Evolutionary conservation across 2,329 filamentous ascomycete genomes (phyloP), one percentile per base, ranked within the genome.

Genomic region (Cyclaneusma minus): DNA sequence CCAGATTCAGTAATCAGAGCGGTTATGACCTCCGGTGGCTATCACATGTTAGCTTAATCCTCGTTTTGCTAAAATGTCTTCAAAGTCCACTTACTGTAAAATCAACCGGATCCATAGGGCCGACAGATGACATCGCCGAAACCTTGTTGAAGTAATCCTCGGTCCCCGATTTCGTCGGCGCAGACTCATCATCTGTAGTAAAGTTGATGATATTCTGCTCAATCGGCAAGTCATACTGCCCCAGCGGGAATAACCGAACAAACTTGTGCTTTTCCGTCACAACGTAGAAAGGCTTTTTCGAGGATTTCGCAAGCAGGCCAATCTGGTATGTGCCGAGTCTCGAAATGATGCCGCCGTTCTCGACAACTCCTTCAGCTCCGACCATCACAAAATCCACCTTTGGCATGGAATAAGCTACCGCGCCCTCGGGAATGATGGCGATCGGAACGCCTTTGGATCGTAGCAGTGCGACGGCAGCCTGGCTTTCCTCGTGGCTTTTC

Each of bases 201-300:
- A 89, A 91, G 25, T 81, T 69, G 32, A 89, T 61, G 9, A 91
- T 65, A 17, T 70, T 64, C 51, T 93, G 83, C 45, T 77, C 67
- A 37, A 92, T 72, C 0, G 80, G 80, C 31, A 92, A 57, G 45
- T 89, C 80, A 32, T 75, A 70, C 52, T 93, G 83, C 35, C 76
- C 72, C 13, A 89, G 56, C 2, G 87, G 82, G 42, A 85, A 89
- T 29, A 89, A 64, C 42, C 84, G 68, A 23, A 91, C 83, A 47
- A 98, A 94, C 56, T 98, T 98, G 60, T 98, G 89, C 42, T 81
- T 91, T 58, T 98, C 89, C 1, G 79, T 79, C 4, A 89, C 84
- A 11, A 93, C 84, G 44, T 91, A 93, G 40, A 95, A 82, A 0
- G 79, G 79, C 20, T 74, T 69, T 22, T 60, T 60, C 15, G 53